A percentile compares a stretch with the other conserved stretches of the same genome.
Evolutionary conservation across 768 basidiomycete genomes (phyloP).

Genomic region (Cyclocybe aegerita): DNA sequence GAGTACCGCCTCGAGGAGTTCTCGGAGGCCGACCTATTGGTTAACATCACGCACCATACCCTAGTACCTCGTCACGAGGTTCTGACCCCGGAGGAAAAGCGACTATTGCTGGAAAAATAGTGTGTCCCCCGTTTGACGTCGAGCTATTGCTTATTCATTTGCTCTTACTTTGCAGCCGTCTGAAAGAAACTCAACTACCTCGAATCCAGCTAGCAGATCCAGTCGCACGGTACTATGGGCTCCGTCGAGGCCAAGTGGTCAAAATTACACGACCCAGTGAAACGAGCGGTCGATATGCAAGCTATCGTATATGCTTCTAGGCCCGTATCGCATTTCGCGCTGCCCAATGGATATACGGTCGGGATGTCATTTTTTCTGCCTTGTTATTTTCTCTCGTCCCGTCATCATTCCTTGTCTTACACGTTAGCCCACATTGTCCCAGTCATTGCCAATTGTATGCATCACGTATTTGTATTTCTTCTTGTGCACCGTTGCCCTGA

Average conservation of each 20-base stretch:
- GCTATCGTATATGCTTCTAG: constrained; percentile 89
- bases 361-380: constrained; percentile 9
- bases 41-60: constrained; percentile 96
- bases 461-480: constrained; percentile 18
- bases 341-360: constrained; percentile 5
- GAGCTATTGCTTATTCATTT: constrained; percentile 11
- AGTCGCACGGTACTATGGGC: constrained; percentile 97
- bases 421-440: constrained; percentile 21
- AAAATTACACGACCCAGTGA: constrained; percentile 97
- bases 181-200: constrained; percentile 97
- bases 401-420: constrained; percentile 16
- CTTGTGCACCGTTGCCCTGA: constrained; percentile 16
- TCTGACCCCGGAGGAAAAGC: constrained; percentile 83
- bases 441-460: constrained; percentile 26
- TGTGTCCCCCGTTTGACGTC: constrained; percentile 43
- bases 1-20: constrained; percentile 94
- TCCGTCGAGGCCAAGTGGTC: constrained; percentile 94
- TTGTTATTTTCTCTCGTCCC: constrained; percentile 9
- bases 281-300: constrained; percentile 92
- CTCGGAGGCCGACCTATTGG: constrained; percentile 92
- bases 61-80: constrained; percentile 94
- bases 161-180: constrained; percentile 59
- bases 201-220: constrained; percentile 96
- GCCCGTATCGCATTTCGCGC: background rate
- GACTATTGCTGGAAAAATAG: constrained; percentile 87